These are phyloP conservation scores for Euphorbia schlechtendalii DNA, from an alignment of 441 rosid genomes.

Conservation along the genomic window DNA sequence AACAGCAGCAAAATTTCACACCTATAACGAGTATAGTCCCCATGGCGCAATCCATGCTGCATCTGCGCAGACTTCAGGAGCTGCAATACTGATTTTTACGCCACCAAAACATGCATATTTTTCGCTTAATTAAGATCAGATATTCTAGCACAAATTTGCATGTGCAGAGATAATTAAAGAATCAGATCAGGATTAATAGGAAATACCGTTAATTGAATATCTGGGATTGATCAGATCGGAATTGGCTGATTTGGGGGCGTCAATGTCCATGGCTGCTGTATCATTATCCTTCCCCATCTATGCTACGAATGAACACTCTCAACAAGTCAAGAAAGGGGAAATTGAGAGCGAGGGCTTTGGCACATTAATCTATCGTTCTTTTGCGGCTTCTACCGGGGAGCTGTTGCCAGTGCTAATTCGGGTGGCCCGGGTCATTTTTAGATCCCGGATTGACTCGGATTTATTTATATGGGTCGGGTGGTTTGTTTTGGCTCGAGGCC, in stretches of 20 bases:
- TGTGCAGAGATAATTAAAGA: neutral
- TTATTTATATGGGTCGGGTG: too few relatives aligned
- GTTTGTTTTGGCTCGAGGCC: too few relatives aligned
- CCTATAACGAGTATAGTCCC: slow-evolving; percentile 92
- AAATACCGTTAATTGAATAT: slow-evolving; percentile 72
- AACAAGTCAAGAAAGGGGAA: neutral
- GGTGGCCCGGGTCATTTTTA: too few relatives aligned
- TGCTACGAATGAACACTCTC: neutral
- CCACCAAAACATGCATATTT: neutral
- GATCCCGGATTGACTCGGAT: too few relatives aligned
- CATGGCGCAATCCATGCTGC: slow-evolving; percentile 98
- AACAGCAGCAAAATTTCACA: slow-evolving; percentile 22
- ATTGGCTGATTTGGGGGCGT: slow-evolving; percentile 42
- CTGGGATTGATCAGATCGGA: too few relatives aligned
- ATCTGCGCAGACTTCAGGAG: slow-evolving; percentile 84
- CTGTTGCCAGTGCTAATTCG: too few relatives aligned
- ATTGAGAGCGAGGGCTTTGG: too few relatives aligned
- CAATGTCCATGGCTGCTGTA: slow-evolving; percentile 64
- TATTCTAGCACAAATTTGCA: neutral
- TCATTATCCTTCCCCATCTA: slow-evolving; percentile 40
- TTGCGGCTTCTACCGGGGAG: too few relatives aligned
- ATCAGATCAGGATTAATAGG: neutral
- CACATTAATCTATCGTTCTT: too few relatives aligned
- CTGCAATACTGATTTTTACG: slow-evolving; percentile 57
- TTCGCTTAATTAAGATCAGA: neutral